Conservation (phyloP, 768 basidiomycete species). For the Lactifluus volemus region DNA sequence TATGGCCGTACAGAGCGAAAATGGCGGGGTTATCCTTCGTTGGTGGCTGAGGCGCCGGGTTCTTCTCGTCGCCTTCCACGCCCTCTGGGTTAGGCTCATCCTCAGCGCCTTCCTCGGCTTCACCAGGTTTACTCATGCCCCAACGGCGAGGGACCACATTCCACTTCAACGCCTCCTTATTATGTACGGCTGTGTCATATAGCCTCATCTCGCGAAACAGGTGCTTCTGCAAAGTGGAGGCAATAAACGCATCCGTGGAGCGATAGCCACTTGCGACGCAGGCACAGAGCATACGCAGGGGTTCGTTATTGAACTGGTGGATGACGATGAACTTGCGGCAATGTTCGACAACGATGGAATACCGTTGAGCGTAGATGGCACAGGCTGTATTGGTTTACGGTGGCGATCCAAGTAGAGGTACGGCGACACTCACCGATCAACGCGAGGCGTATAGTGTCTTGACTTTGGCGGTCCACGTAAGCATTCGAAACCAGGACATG, state of each 20-base stretch:
- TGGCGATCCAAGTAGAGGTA: neutral
- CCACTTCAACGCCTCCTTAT: conserved; percentile 54
- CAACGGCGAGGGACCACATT: conserved; percentile 52
- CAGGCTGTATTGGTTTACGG: conserved; percentile 45
- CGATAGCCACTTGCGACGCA: conserved; percentile 62
- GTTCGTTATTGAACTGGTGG: conserved; percentile 84
- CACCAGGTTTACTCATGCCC: conserved; percentile 36
- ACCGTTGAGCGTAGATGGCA: conserved; percentile 50
- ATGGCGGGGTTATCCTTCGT: conserved; percentile 64
- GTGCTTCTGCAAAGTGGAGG: conserved; percentile 74
- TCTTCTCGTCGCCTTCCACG: conserved; percentile 21
- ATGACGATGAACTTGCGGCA: conserved; percentile 63
- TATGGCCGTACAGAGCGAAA: conserved; percentile 71
- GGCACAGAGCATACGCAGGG: conserved; percentile 67
- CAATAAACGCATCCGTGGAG: conserved; percentile 66
- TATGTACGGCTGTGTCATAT: conserved; percentile 55
- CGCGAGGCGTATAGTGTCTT: conserved; percentile 67
- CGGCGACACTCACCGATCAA: conserved; percentile 52
- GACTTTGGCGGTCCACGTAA: conserved; percentile 50
- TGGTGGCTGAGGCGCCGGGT: conserved; percentile 37
- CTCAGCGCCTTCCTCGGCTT: conserved; percentile 33
- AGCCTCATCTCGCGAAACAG: conserved; percentile 71
- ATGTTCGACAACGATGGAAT: conserved; percentile 58
- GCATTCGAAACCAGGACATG: conserved; percentile 71
- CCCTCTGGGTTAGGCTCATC: conserved; percentile 30